Base-by-base conservation (phyloP, 768 basidiomycete species). In the Sarcomyxa edulis region DNA sequence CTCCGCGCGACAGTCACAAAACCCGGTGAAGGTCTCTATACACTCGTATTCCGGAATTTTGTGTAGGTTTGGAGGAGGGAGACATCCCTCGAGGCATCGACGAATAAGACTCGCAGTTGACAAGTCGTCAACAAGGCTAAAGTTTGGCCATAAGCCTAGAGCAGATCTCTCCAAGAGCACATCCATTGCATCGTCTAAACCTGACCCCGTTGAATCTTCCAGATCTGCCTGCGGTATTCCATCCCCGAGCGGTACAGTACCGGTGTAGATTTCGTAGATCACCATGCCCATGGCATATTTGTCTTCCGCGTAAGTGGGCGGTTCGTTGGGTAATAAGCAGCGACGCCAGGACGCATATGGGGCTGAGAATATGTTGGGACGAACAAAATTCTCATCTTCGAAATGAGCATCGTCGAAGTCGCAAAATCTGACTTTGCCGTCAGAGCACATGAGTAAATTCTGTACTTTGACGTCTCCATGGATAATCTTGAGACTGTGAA, bases 251-350 rank as follows among this genome's bases (percentile, higher is more conserved):
- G 51, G 53, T 23, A 39, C n/a, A 33, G 26, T 40, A 12, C 47
- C 50, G 18, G 49, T 46, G 37, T 48, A 52, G 37, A 52, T 48
- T 28, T 52, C 37, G 49, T 45, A 54, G 34, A 52, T 54, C 14
- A 47, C 46, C 29, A 54, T 40, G 21, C 52, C 54, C 28, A 49
- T 39, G n/a, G 54, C 52, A 40, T 54, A 55, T 24, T 53, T 31
- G 25, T 55, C 52, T 34, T 55, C 52, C 30, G 47, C 40, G n/a
- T n/a, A n/a, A n/a, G n/a, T n/a, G n/a, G n/a, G 33, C 33, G 25
- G 37, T 43, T 45, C 24, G 48, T 39, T 32, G 50, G 45, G 35
- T 25, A 38, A 39, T 19, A 22, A 36, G 32, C 41, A 31, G 32
- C 29, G 32, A 30, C 29, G 37, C 29, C 19, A 27, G 29, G 21